Percentiles rank a stretch among this genome's conserved stretches.
Evolutionary conservation across 1,139 yeast genomes (phyloP).

Genomic region (Yamadazyma epiphylla): DNA sequence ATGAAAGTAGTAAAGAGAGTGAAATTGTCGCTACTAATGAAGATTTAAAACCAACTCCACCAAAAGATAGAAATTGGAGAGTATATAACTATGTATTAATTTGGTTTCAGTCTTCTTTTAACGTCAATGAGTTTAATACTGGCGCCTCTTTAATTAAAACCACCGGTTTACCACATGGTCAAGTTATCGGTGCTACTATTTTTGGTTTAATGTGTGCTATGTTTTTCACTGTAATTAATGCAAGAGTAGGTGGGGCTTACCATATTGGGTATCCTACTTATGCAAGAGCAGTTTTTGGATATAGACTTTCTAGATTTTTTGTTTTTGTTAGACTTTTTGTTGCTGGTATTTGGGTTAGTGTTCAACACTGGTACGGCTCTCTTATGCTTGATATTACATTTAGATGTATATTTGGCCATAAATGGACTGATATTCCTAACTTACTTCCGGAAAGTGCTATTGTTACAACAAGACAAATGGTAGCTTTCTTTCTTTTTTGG

Average conservation of each 20-base stretch:
- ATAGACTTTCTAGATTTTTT: conserved; percentile 11
- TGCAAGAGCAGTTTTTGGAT: conserved; percentile 12
- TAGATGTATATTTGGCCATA: conserved; percentile 13
- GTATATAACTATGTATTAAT: conserved; percentile 10
- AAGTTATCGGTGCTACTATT: conserved; percentile 12
- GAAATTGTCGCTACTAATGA: conserved; percentile 10
- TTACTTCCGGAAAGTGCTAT: conserved; percentile 10
- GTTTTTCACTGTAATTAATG: conserved; percentile 12
- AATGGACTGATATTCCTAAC: conserved; percentile 11
- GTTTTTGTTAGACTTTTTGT: conserved; percentile 13
- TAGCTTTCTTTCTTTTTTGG: conserved; percentile 13
- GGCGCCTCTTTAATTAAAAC: conserved; percentile 12
- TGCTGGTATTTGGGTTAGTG: conserved; percentile 13
- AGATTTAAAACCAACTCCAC: conserved; percentile 14
- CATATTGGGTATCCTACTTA: conserved; percentile 14
- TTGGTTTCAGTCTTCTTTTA: conserved; percentile 13
- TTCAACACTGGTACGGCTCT: conserved; percentile 12
- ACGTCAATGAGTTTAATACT: conserved; percentile 13
- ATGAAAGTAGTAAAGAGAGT: conserved; percentile 4
- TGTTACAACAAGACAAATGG: conserved; percentile 10
- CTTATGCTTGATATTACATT: conserved; percentile 8
- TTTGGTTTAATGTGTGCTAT: conserved; percentile 10
- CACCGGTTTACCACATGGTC: conserved; percentile 13
- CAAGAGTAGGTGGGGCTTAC: conserved; percentile 14
- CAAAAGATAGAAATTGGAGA: conserved; percentile 13